Base-by-base conservation (phyloP, 1,139 yeast species). In the Eremothecium gossypii region DNA sequence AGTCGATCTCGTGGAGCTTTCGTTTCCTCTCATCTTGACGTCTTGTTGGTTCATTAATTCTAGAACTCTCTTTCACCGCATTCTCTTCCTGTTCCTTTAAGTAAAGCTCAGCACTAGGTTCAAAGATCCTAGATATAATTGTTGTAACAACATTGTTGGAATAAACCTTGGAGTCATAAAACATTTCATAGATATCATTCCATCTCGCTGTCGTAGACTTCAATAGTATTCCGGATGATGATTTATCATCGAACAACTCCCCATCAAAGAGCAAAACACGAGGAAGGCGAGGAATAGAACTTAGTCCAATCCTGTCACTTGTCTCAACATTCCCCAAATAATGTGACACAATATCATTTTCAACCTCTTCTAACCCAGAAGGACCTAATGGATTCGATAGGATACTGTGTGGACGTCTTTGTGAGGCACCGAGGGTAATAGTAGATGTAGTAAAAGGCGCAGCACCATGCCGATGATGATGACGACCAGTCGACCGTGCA, bases 141-240 rank as follows among this genome's bases (percentile, higher is more conserved):
- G 66, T 63, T 0, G 79, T 76, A 13, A 73, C 55, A n/a, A 76
- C 63, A 42, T 77, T 65, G 43, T 66, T 52, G 7, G 71, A 62
- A 26, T 69, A 70, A 34, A 63, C 64, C 11, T 64, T 64, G 30
- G 67, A 67, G 11, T 69, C 71, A 49, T 70, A 71, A 49, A 75
- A 74, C 62, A 76, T 64, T 31, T 69, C 65, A 41, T 73, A 65
- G 8, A 75, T 68, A 39, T 83, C 86, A 33, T 64, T 64, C 94
- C 95, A 86, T 50, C 95, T 70, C 43, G 81, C 82, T 9, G 65
- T 54, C 0, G 89, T 78, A 0, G 85, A 73, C 48, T 74, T 74
- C 36, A 83, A 65, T 9, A 58, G 46, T n/a, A 58, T 54, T 3
- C 63, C 63, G 38, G 55, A 59, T 10, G 57, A 42, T 6, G 59